These are phyloP conservation scores for Fraxinus nigra DNA, from an alignment of 305 asterid genomes.

Conservation along the genomic window DNA sequence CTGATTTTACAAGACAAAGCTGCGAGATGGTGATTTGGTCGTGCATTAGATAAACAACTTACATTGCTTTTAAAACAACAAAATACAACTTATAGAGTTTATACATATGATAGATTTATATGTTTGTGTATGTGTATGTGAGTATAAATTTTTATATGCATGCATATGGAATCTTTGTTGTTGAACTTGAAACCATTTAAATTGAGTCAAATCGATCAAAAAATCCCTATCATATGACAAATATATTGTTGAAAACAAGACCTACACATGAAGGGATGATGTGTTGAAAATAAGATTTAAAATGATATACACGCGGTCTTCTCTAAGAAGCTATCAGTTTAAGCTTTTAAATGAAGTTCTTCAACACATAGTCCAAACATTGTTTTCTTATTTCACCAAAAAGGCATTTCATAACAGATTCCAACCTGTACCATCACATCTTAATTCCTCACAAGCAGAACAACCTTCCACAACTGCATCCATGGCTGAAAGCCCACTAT, in stretches of 20 bases:
- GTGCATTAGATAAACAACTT: conserved; percentile 5
- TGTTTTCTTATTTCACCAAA: background rate
- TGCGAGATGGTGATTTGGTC: background rate
- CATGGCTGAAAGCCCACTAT: conserved; percentile 61
- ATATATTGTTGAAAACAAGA: background rate
- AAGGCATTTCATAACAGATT: background rate
- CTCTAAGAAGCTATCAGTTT: background rate
- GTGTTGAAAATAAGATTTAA: background rate
- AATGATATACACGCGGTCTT: background rate
- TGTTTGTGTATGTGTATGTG: background rate
- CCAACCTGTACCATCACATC: conserved; percentile 95
- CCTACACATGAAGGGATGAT: background rate
- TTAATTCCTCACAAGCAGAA: conserved; percentile 74
- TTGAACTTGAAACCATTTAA: background rate
- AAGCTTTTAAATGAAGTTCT: background rate
- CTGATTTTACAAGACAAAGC: conserved; percentile 12
- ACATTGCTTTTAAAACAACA: background rate
- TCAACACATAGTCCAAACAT: background rate
- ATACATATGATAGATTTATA: background rate
- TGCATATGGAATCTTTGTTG: background rate
- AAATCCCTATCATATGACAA: background rate
- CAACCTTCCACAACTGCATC: conserved; percentile 91
- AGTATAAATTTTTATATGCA: background rate
- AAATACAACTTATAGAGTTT: background rate
- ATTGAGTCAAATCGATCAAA: background rate